These are phyloP conservation scores for Nannochloropsis gaditana DNA, from an alignment of 108 stramenopile genomes.

Conservation along the genomic window DNA sequence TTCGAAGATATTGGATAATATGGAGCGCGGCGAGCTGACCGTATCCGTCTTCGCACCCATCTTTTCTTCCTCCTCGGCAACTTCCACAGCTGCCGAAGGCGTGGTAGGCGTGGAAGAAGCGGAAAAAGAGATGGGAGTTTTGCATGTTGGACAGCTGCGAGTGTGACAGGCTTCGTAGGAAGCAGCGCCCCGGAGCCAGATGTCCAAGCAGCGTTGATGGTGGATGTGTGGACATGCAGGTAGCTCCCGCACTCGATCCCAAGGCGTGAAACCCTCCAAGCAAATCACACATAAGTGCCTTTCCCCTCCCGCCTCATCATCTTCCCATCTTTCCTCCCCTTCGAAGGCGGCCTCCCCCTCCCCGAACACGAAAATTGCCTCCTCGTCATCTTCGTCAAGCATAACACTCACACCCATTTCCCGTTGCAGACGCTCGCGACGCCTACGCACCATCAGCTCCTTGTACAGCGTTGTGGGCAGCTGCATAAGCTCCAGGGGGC, in stretches of 20 bases:
- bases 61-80: background rate
- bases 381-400: background rate
- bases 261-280: conserved; percentile 8
- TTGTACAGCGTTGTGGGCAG: conserved; percentile 3
- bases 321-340: conserved; percentile 9
- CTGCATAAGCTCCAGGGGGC: background rate
- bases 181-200: background rate
- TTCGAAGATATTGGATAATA: background rate
- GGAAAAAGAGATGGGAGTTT: background rate
- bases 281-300: conserved; percentile 9
- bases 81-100: background rate
- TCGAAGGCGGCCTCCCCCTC: background rate
- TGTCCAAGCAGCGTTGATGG: background rate
- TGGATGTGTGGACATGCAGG: background rate
- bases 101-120: background rate
- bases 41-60: background rate
- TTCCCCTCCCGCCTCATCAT: background rate
- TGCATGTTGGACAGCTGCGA: background rate
- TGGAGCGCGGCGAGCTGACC: background rate
- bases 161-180: conserved; percentile 1
- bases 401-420: background rate
- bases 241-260: background rate
- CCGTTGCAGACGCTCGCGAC: background rate
- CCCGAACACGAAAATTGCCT: background rate
- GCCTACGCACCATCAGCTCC: background rate